A percentile compares a stretch with the other conserved stretches of the same genome.
These are phyloP conservation scores for Melampsora larici-populina DNA, from an alignment of 1,284 basidiomycete genomes.

Conservation along the genomic window DNA sequence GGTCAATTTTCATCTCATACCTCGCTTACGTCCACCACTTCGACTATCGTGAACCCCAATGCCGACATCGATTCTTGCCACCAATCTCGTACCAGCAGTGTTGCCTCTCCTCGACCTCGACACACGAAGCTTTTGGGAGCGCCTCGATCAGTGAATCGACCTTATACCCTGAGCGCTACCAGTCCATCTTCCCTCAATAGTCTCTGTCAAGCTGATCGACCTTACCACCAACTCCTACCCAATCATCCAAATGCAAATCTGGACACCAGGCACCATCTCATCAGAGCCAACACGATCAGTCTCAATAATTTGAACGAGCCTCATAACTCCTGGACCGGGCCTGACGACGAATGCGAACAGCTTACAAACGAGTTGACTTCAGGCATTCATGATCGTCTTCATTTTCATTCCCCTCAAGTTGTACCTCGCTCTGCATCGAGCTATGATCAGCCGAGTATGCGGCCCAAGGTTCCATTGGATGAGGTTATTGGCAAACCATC, in stretches of 20 bases:
- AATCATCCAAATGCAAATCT: constrained; percentile 10
- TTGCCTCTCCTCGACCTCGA: constrained; percentile 29
- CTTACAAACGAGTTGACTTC: constrained; percentile 19
- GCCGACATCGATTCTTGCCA: constrained; percentile 5
- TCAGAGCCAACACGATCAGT: constrained; percentile 9
- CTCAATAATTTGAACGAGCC: neutral
- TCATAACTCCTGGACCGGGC: neutral
- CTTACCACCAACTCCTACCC: neutral
- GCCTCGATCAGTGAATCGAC: constrained; percentile 15
- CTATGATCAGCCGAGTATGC: neutral
- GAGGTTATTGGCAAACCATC: constrained; percentile 37
- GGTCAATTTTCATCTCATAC: constrained; percentile 17
- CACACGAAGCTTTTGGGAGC: constrained; percentile 36
- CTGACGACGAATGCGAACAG: constrained; percentile 33
- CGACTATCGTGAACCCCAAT: constrained; percentile 12
- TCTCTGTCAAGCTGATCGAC: constrained; percentile 3
- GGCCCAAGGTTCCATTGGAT: constrained; percentile 31
- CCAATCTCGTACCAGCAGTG: constrained; percentile 4
- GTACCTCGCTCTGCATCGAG: neutral
- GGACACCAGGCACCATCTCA: neutral
- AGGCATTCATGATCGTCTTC: constrained; percentile 3
- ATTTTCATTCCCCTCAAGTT: constrained; percentile 11
- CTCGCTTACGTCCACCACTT: constrained; percentile 34
- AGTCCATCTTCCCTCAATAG: constrained; percentile 34
- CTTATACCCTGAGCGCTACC: constrained; percentile 37